A percentile compares a stretch with the other conserved stretches of the same genome.
Conservation (phyloP, 306 rosid genomes). For the Quercus variabilis region DNA sequence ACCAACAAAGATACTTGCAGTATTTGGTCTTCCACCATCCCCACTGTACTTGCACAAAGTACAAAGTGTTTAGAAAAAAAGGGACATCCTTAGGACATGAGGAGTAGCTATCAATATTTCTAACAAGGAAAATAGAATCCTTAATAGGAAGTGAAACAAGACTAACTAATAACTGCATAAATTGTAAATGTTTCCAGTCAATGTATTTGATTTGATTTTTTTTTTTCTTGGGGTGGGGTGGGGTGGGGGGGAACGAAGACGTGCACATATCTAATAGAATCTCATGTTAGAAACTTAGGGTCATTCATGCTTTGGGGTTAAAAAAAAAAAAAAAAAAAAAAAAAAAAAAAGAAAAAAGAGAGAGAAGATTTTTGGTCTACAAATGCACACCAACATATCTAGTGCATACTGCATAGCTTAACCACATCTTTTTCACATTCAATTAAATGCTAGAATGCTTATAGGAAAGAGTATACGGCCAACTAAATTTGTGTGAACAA, state of each 20-base stretch:
- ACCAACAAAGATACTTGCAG: slow-evolving; percentile 52
- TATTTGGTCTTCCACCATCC: slow-evolving; percentile 35
- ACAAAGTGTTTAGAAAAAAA: neutral
- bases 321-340: neutral
- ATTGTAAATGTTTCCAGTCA: neutral
- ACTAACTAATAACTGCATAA: neutral
- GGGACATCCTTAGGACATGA: neutral
- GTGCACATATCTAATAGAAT: no score
- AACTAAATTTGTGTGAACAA: neutral
- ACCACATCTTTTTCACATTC: neutral
- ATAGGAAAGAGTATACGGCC: neutral
- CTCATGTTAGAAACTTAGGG: neutral
- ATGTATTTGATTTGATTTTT: no score
- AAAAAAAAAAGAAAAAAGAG: no score
- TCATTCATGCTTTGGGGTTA: neutral
- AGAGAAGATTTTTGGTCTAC: neutral
- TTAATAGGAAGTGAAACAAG: neutral
- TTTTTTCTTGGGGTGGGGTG: rapidly evolving
- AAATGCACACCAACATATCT: neutral
- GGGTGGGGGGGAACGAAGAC: no score
- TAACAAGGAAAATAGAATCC: neutral
- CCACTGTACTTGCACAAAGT: slow-evolving; percentile 33
- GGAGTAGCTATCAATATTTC: no score
- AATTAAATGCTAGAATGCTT: neutral
- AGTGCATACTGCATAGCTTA: neutral